Conservation (phyloP, 768 basidiomycete species). For the Podaxis sp. region DNA sequence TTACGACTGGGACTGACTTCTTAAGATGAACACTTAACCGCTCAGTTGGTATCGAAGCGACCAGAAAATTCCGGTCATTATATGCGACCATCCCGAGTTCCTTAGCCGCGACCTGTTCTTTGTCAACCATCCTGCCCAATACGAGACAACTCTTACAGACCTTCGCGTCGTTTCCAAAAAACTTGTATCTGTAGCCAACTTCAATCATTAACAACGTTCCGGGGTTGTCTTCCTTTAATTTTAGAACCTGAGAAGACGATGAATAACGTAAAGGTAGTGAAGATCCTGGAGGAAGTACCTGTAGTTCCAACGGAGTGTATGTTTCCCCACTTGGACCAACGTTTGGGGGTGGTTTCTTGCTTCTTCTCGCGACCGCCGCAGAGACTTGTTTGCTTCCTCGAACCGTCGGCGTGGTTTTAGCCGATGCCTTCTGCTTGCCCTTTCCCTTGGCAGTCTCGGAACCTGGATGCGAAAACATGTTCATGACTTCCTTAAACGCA, state of each 20-base stretch:
- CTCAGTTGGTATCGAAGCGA: slow-evolving; percentile 72
- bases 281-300: slow-evolving; percentile 34
- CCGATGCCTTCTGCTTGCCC: slow-evolving; percentile 29
- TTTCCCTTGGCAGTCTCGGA: slow-evolving; percentile 31
- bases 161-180: slow-evolving; percentile 84
- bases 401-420: neutral
- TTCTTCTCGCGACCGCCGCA: slow-evolving; percentile 15
- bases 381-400: slow-evolving; percentile 22
- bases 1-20: slow-evolving; percentile 47
- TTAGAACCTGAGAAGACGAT: slow-evolving; percentile 38
- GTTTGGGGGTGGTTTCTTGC: slow-evolving; percentile 37
- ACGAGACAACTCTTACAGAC: slow-evolving; percentile 29
- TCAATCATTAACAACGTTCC: slow-evolving; percentile 76
- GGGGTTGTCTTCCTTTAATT: slow-evolving; percentile 62
- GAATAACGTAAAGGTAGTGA: neutral
- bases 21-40: slow-evolving; percentile 70
- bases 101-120: slow-evolving; percentile 61
- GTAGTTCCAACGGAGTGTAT: slow-evolving; percentile 78
- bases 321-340: slow-evolving; percentile 69
- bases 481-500: slow-evolving; percentile 49
- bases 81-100: slow-evolving; percentile 81
- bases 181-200: slow-evolving; percentile 82
- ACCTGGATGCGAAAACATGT: slow-evolving; percentile 40
- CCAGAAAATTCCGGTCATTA: slow-evolving; percentile 67
- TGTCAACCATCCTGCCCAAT: neutral